Percentiles rank a stretch among this genome's conserved stretches.
Evolutionary conservation across 306 rosid genomes (phyloP).

Genomic region (Lablab purpureus): DNA sequence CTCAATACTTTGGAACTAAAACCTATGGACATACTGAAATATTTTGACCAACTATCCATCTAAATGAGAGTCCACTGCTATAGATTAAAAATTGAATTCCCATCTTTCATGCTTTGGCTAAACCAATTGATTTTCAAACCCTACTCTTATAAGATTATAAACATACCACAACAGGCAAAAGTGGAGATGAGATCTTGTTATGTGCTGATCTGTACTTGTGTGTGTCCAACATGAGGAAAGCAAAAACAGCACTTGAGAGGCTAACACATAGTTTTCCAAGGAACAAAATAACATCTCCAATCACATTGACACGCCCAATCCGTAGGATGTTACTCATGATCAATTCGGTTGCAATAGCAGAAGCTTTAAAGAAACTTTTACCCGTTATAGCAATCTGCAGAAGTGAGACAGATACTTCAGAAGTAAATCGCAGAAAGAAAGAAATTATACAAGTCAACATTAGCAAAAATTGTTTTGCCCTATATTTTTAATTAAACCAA

Average conservation of each 20-base stretch:
- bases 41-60: constrained; percentile 18
- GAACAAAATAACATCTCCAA: constrained; percentile 92
- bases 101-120: constrained; percentile 18
- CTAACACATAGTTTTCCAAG: constrained; percentile 95
- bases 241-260: constrained; percentile 84
- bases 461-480: not conserved
- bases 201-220: constrained; percentile 80
- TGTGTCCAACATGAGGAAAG: constrained; percentile 90
- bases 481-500: not conserved
- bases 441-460: constrained; percentile 6
- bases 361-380: constrained; percentile 85
- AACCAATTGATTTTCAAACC: constrained; percentile 28
- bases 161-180: constrained; percentile 93
- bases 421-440: constrained; percentile 27
- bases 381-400: constrained; percentile 94
- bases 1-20: constrained; percentile 19
- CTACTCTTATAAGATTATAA: constrained; percentile 27
- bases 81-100: constrained; percentile 22
- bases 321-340: constrained; percentile 88
- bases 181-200: constrained; percentile 95
- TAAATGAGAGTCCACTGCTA: not conserved
- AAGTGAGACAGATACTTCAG: constrained; percentile 26
- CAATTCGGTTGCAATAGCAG: constrained; percentile 84
- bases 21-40: not conserved
- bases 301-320: constrained; percentile 90